Conservation (phyloP, 345 rosid species). For the Bruguiera sexangula region DNA sequence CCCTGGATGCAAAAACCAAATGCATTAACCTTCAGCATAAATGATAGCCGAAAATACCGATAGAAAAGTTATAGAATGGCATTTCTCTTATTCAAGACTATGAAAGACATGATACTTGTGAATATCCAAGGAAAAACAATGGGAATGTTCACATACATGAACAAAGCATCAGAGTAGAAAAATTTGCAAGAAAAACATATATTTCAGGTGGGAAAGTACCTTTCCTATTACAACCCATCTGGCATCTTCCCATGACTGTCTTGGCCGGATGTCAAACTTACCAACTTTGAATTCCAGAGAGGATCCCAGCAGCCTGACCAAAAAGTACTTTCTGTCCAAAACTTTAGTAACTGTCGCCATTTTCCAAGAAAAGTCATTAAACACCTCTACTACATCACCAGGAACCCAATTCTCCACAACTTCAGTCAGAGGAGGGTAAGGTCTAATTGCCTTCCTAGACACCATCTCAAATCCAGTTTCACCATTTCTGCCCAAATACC, state of each 20-base stretch:
- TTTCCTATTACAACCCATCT: conserved; percentile 59
- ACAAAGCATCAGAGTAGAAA: not conserved
- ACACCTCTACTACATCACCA: conserved; percentile 78
- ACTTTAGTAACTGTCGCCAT: conserved; percentile 57
- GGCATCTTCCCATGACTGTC: conserved; percentile 70
- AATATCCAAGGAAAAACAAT: not conserved
- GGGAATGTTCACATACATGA: not conserved
- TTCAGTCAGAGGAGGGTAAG: conserved; percentile 43
- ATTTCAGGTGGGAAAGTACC: conserved; percentile 3
- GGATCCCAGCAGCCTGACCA: conserved; percentile 66
- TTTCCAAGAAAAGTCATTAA: conserved; percentile 63
- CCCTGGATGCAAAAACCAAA: conserved; percentile 26
- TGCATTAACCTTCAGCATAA: not conserved
- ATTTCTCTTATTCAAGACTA: not conserved
- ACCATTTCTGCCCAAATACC: conserved; percentile 13
- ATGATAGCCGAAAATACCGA: too few species aligned
- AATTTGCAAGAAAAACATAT: not conserved
- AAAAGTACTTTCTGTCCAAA: conserved; percentile 39
- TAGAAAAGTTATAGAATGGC: too few species aligned
- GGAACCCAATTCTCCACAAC: conserved; percentile 46
- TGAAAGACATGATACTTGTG: not conserved
- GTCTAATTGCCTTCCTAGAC: conserved; percentile 57
- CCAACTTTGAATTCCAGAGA: conserved; percentile 49
- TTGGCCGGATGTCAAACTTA: conserved; percentile 44
- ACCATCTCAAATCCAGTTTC: conserved; percentile 37